Percentiles rank a stretch among this genome's conserved stretches.
Evolutionary conservation across 495 filamentous ascomycete species (phyloP).

Genomic region (Zalerion maritima): DNA sequence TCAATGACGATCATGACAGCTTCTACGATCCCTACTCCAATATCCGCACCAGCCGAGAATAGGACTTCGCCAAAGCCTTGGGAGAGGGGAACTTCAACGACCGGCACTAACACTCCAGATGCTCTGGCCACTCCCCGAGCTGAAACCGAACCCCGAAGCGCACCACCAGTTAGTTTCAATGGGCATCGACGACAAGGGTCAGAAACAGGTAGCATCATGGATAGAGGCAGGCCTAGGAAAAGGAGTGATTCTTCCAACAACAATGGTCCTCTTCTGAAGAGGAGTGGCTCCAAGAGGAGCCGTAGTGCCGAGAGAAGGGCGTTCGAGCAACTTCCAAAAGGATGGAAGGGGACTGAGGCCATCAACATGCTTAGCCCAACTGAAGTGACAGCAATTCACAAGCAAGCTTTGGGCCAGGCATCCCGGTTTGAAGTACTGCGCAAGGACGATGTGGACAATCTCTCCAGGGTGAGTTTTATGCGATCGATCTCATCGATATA

Average conservation of each 20-base stretch:
- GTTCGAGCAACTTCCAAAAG: constrained; percentile 42
- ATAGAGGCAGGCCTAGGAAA: constrained; percentile 42
- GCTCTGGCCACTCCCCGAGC: constrained; percentile 15
- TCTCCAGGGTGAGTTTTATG: constrained; percentile 39
- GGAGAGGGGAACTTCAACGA: constrained; percentile 18
- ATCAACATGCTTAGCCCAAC: constrained; percentile 24
- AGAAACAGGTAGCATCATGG: constrained; percentile 43
- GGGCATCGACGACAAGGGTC: constrained; percentile 37
- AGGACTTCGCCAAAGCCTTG: constrained; percentile 31
- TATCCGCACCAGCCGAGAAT: constrained; percentile 28
- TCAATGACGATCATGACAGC: constrained; percentile 15
- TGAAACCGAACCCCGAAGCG: constrained; percentile 18
- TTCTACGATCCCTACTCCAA: constrained; percentile 29
- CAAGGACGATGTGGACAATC: constrained; percentile 47
- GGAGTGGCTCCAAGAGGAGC: constrained; percentile 22
- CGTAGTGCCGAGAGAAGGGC: constrained; percentile 32
- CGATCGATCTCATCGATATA: not conserved
- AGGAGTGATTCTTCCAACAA: constrained; percentile 20
- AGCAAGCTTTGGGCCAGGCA: constrained; percentile 49
- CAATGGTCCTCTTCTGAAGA: constrained; percentile 18
- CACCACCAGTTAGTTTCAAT: too few relatives aligned
- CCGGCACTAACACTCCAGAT: constrained; percentile 10
- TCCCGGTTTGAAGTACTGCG: constrained; percentile 52
- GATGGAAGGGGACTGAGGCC: constrained; percentile 40
- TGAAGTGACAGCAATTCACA: constrained; percentile 40